Evolutionary conservation across 306 rosid species (phyloP).

Genomic region (Casuarina cunninghamiana): DNA sequence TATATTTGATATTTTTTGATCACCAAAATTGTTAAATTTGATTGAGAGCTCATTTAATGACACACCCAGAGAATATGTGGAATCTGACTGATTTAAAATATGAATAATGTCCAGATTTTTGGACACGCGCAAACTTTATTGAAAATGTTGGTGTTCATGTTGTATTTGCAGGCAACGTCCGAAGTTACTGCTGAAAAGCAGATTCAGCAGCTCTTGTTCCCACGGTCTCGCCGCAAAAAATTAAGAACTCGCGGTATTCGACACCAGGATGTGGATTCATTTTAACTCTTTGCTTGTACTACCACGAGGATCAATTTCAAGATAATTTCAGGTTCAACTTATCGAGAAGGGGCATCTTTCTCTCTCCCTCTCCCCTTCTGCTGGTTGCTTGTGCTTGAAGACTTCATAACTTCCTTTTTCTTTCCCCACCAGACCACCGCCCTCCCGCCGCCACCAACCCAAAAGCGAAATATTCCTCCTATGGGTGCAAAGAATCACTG

Average conservation of each 20-base stretch:
- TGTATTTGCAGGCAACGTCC: conserved; percentile 64
- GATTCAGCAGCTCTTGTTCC: conserved; percentile 80
- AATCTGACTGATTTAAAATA: no score
- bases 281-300: conserved; percentile 9
- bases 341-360: background rate
- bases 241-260: conserved; percentile 39
- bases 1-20: no score
- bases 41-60: no score
- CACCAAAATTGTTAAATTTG: no score
- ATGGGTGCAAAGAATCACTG: no score
- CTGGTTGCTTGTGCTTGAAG: background rate
- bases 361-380: background rate
- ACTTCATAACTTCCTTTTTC: background rate
- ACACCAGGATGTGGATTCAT: conserved; percentile 29
- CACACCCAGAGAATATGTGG: no score
- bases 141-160: conserved; percentile 1
- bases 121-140: background rate
- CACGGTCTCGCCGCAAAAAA: conserved; percentile 67
- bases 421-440: no score
- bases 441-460: no score
- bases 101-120: background rate
- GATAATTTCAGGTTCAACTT: background rate
- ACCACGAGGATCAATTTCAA: background rate
- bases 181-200: conserved; percentile 73
- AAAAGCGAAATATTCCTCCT: no score